Base-by-base conservation (phyloP, 2,329 filamentous ascomycete species). In the Nothophoma quercina region DNA sequence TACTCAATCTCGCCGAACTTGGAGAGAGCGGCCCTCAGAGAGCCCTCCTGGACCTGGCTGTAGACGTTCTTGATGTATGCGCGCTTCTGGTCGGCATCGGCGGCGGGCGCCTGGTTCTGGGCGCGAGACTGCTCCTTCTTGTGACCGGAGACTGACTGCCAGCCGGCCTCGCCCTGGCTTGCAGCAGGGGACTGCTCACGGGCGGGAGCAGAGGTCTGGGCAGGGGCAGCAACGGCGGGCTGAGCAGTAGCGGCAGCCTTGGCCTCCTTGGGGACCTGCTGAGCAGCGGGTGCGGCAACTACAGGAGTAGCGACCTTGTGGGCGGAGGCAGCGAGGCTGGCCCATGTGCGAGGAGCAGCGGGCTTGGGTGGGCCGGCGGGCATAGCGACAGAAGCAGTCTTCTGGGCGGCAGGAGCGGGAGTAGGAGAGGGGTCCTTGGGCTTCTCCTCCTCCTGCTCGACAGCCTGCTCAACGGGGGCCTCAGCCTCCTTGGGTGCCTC, bases 41-140 rank as follows among this genome's bases (percentile, higher is more conserved):
- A 85, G 32, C 86, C 84, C 12, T 87, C 83, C 71, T 90, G 85
- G 44, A 99, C 88, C 78, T 92, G 93, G 26, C 96, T 92, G 41
- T 88, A 93, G 41, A 98, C 93, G 67, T 93, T 96, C 82, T 96
- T 96, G 76, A 99, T 91, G 76, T 97, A 98, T 16, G 89, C 95
- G 63, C 92, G 85, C 46, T 88, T 88, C 57, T 85, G 85, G 58
- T 93, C 88, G 68, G 91, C 89, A 68, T 93, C 89, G 38, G 78
- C 72, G 21, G 81, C 75, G 42, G 80, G 80, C 49, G 85, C 81
- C 64, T 85, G 81, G 47, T 87, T 85, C 75, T 90, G 88, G 43
- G 84, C 85, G 59, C 91, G 86, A 67, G 87, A 88, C 73, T 95
- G 90, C 71, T 91, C 88, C 82, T 95, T 95, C 65, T 88, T 88